Evolutionary conservation across 805 yeast species (phyloP), one percentile per base, ranked within the genome.

Genomic region (Saturnispora quitensis): DNA sequence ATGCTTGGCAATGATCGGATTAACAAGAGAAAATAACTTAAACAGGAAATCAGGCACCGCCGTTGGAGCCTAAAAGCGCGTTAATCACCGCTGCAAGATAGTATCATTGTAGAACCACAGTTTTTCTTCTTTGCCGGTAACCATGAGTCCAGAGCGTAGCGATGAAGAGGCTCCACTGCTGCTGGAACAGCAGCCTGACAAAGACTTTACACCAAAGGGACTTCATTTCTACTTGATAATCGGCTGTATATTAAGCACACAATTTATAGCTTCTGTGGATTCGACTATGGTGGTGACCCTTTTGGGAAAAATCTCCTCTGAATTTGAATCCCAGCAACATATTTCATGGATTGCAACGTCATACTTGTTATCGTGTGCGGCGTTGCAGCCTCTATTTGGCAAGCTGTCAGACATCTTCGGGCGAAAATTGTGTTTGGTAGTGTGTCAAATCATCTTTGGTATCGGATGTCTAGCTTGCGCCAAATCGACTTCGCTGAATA

Each of bases 361-460:
- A 8, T 71, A 70, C 55, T 58, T 71, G 13, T 58, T 71, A 40
- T 65, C 74, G 1, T 65, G 72, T 38, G 67, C 73, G 2, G 70
- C 80, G 1, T 74, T 75, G 54, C 82, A 76, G 56, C 81, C 81
- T 3, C 61, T 77, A 4, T 77, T 72, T 56, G 82, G 82, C 8
- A 75, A 75, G 53, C 57, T 77, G 7, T 74, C 79, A 2, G 80
- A 77, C 53, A 74, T 77, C 9, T 76, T 75, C 58, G 81, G 81
- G 3, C 64, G 81, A 50, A 73, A 68, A 57, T 53, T 63, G 9
- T 55, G 73, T 50, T 54, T 68, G 57, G 46, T 57, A 61, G 8
- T 65, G 38, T 70, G 73, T 24, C 60, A 62, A 28, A 38, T 55
- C 5, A 40, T 60, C n/a, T 72, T 72, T 56, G 63, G 60, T 2